Evolutionary conservation across 1,284 basidiomycete genomes (phyloP).

Genomic region (Polyporus tsugae): DNA sequence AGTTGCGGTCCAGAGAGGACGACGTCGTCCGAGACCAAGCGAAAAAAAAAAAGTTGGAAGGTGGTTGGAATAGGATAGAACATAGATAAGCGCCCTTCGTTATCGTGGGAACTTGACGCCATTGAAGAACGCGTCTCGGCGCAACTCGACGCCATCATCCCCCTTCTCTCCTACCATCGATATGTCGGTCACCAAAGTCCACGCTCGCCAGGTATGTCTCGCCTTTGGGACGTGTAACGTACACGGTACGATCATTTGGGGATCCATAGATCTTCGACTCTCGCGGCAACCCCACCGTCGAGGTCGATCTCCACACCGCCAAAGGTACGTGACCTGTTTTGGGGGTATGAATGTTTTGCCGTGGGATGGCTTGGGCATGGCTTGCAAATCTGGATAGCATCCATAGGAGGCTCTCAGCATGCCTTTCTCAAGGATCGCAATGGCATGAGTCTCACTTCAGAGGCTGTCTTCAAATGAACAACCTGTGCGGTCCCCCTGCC

Average conservation of each 20-base stretch:
- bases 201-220: constrained; percentile 83
- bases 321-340: constrained; percentile 64
- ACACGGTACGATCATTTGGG: constrained; percentile 46
- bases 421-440: not conserved
- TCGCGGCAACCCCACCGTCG: constrained; percentile 95
- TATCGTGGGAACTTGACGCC: constrained; percentile 29
- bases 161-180: constrained; percentile 37
- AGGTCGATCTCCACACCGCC: constrained; percentile 90
- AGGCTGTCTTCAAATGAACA: not conserved
- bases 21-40: constrained; percentile 10
- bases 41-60: constrained; percentile 4
- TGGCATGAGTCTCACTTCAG: not conserved
- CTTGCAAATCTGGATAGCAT: no score
- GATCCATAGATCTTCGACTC: constrained; percentile 97
- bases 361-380: constrained; percentile 6
- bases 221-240: not conserved
- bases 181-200: constrained; percentile 90
- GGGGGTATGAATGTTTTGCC: constrained; percentile 13
- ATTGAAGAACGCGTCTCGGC: constrained; percentile 29
- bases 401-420: not conserved
- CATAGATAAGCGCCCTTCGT: constrained; percentile 26
- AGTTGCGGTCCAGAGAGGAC: constrained; percentile 8
- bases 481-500: no score
- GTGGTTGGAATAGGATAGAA: constrained; percentile 11
- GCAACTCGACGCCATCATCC: constrained; percentile 22